Evolutionary conservation across 1,139 yeast genomes (phyloP).

Genomic region (Taiozyma sp.): DNA sequence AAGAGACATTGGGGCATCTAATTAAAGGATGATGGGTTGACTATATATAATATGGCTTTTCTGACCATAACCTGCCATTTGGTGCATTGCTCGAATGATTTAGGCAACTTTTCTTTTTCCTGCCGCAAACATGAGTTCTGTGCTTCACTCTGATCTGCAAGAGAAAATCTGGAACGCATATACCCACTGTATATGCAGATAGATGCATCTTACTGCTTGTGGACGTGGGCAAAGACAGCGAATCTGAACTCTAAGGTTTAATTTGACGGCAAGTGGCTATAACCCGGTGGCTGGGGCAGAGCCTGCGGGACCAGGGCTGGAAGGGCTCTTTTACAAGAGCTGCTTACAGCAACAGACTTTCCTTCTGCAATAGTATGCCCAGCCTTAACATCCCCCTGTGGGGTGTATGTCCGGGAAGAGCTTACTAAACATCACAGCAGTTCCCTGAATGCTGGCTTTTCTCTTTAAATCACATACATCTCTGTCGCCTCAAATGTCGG

Average conservation of each 20-base stretch:
- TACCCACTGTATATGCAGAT: background rate
- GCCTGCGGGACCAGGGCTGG: background rate
- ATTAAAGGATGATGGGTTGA: background rate
- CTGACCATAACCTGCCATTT: background rate
- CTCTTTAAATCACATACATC: background rate
- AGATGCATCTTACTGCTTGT: background rate
- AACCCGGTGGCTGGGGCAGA: background rate
- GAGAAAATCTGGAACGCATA: slow-evolving; percentile 1
- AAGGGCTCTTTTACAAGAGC: background rate
- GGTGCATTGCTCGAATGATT: background rate
- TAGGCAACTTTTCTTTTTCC: slow-evolving; percentile 1
- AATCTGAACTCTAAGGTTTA: background rate
- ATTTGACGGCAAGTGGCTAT: background rate
- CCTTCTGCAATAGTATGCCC: background rate
- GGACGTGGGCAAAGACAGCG: background rate
- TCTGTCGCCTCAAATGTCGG: background rate
- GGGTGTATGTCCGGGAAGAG: background rate
- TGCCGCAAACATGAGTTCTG: background rate
- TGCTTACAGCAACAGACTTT: background rate
- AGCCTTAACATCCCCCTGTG: background rate
- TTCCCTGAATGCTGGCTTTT: background rate
- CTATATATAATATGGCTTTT: background rate
- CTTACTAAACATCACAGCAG: background rate
- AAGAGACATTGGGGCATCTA: background rate
- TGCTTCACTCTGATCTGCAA: slow-evolving; percentile 5